Evolutionary conservation across 177 flowering plant species (phyloP), one percentile per base, ranked within the genome.

Genomic region (Viscum album): DNA sequence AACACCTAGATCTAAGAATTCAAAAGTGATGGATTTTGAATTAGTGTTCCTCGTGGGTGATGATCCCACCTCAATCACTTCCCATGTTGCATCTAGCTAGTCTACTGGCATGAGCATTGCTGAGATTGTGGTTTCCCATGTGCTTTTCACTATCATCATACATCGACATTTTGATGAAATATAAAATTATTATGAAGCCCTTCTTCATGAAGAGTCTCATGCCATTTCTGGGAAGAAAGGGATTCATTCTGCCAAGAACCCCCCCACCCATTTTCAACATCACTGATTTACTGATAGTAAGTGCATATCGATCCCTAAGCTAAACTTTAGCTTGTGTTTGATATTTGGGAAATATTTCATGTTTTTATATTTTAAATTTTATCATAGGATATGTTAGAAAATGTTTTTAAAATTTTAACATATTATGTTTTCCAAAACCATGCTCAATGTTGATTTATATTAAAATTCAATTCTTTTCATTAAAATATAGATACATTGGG

Each of bases 91-190:
- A 37, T 37, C 41, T 37, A 73, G 66, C 66, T 89, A 83, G 72
- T 83, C 69, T 33, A 64, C 82, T 37, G 92, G 95, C 35, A 64
- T 64, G 59, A 95, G 92, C 81, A 72, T 95, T 73, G 97, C 84
- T 63, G 98, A 92, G 75, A 78, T 90, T 69, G 74, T 95, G 66
- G 77, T 95, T 72, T 78, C 83, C 23, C 96, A 96, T 78, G 98
- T 98, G 37, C 84, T 85, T 86, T 98, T 85, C 30, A 81, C 84
- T 37, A 96, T 90, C 15, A 81, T 92, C n/a, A 84, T 84, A 61
- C 99, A 95, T 68, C 81, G 97, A 23, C 98, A 95, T 77, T 95
- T 90, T 80, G 99, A 95, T 75, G 99, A 92, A 76, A 80, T 96
- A 67, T 95, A 98, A 68, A 95, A 89, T 70, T 80, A 82, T 68